Evolutionary conservation across 176 grass and related monocot species (phyloP), one percentile per base, ranked within the genome.

Genomic region (Bonia amplexicaulis): DNA sequence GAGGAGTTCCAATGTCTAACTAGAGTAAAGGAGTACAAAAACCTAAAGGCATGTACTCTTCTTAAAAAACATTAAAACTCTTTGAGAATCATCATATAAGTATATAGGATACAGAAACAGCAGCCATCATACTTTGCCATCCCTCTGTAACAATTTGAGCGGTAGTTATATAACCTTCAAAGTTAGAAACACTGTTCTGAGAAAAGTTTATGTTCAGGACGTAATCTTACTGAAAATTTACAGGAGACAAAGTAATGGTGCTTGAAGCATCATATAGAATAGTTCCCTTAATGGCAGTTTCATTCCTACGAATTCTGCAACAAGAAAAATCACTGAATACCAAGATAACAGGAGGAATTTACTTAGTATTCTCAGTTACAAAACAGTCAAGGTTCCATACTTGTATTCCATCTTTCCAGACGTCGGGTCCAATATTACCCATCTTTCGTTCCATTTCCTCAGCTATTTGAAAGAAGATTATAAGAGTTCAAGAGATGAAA

Each of bases 351-450:
- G 13, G 23, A 66, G 6, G 57, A 39, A 54, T 25, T 59, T 68
- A 53, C 52, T 67, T 73, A 49, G 52, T 44, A 86, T 74, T 75
- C 33, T 85, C 4, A 12, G 26, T 82, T 53, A 48, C 12, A 53
- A 86, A 80, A 88, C 2, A 68, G 20, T 37, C 8, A 83, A 49
- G 54, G 57, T 31, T 76, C 25, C 66, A 27, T 96, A 99, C 97
- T 99, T 99, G 90, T 99, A 99, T 93, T 99, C 97, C 97, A 99
- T 96, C 84, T 95, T 99, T 65, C 97, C 97, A 54, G 90, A 93
- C 5, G 93, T 96, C 2, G 97, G 97, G 52, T 99, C 97, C 76
- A 99, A 85, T 71, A 99, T 96, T 78, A 96, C 71, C 97, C 97
- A 99, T 74, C 97, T 76, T 66, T 96, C 93, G 13, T 99, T 99